These are phyloP conservation scores for Xanthoconium separans DNA, from an alignment of 1,284 basidiomycete species.

Conservation along the genomic window DNA sequence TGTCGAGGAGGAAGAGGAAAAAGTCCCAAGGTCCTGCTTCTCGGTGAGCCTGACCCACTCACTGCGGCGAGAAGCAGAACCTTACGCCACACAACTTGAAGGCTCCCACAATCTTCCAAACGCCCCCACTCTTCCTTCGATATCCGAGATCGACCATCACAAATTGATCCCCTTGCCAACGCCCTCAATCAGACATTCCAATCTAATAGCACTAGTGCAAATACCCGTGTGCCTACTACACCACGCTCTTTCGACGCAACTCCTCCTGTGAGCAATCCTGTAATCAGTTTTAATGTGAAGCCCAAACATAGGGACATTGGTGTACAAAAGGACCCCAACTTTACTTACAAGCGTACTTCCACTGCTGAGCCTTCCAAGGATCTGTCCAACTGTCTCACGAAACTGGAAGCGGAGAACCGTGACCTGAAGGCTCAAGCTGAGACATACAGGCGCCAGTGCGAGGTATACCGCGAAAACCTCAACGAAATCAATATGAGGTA, in stretches of 20 bases:
- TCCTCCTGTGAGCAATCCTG: conserved; percentile 1
- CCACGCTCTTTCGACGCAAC: background rate
- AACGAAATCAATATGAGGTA: conserved; percentile 19
- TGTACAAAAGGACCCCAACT: conserved; percentile 26
- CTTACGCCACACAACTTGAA: conserved; percentile 25
- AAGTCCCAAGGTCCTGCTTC: conserved; percentile 27
- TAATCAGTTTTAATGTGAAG: conserved; percentile 3
- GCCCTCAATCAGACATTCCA: conserved; percentile 30
- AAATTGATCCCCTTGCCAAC: conserved; percentile 20
- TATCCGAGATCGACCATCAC: background rate
- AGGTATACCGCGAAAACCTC: conserved; percentile 11
- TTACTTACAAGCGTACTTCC: conserved; percentile 13
- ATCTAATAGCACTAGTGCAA: conserved; percentile 18
- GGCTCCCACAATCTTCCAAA: conserved; percentile 10
- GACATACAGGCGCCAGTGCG: conserved; percentile 6
- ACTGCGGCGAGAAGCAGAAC: conserved; percentile 31
- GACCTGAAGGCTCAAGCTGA: conserved; percentile 13
- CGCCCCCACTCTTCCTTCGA: background rate
- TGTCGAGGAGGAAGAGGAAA: conserved; percentile 23
- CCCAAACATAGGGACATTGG: conserved; percentile 22
- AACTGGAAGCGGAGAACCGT: conserved; percentile 21
- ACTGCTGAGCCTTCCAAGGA: conserved; percentile 5
- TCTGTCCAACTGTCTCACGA: conserved; percentile 15
- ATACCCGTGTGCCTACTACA: conserved; percentile 7
- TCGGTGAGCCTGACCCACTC: conserved; percentile 32